Evolutionary conservation across 495 filamentous ascomycete genomes (phyloP), one percentile per base, ranked within the genome.

Genomic region (Xanthoparmelia taractica): DNA sequence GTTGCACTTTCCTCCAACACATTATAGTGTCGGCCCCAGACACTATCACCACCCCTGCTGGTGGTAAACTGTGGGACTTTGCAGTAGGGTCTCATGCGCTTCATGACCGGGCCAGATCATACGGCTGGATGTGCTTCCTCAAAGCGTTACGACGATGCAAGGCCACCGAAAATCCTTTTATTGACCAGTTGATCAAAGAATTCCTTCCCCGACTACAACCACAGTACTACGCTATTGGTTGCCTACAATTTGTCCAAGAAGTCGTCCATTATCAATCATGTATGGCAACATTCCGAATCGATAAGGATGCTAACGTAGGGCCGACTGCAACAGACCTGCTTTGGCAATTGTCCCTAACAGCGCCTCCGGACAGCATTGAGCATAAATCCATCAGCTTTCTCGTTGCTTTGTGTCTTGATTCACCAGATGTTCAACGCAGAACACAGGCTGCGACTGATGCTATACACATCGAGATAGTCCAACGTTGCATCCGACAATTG

Each of bases 331-430:
- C 89, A 57, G 89, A 94, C 59, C 80, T 90, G 48, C 77, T 97
- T 56, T 97, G 93, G 93, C 84, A 82, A 20, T 85, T 96, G 69
- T 85, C 93, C 23, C 70, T 96, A 56, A 85, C 80, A 25, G 85
- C 89, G 17, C 85, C 84, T 5, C 76, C 79, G n/a, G 80, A 82
- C 52, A 86, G 83, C 1, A 85, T 95, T 56, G 91, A 90, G 65
- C 74, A 79, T 8, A 74, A 80, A 52, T 86, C 88, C 5, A 92
- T 87, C 31, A 76, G 77, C 40, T 81, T 84, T 25, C 82, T 96
- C 12, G 90, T 92, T 40, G 78, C 85, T 36, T 78, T 89, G n/a
- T 96, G 92, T 66, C 72, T 96, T 18, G 85, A 87, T 59, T 75
- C 81, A 43, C 65, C 58, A 8, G 71, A 78, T 23, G 75, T 79